Evolutionary conservation across 139 green algal species (phyloP), one percentile per base, ranked within the genome.

Genomic region (Asterochloris erici): DNA sequence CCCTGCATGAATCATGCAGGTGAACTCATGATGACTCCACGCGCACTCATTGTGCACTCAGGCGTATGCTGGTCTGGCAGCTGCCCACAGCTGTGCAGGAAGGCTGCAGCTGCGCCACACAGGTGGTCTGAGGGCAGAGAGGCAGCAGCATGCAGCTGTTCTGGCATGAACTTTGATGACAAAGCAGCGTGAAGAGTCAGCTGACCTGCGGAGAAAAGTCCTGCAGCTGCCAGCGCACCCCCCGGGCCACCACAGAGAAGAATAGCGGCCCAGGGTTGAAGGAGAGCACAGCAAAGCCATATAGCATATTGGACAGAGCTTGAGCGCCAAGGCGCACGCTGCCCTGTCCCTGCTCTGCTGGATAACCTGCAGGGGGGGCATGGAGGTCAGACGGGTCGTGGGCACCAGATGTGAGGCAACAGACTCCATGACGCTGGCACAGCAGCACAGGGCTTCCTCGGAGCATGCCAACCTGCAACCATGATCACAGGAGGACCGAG

Each of bases 221-320:
- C 13, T 38, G 60, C 17, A 83, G 70, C 71, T 81, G 78, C 21
- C 71, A 54, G 23, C 73, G 68, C 11, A 81, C 71, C 19, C 66
- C 78, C 28, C 74, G 47, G 60, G 63, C 78, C 78, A 86, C 78
- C 14, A 62, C 61, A 63, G 70, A 64, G 19, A 83, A 27, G 26
- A 82, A n/a, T 12, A 77, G 62, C 24, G 47, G n/a, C 2, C 78
- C 78, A 70, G 76, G 81, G 63, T 77, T n/a, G 38, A 85, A 54
- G 17, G 79, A 23, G 81, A 90, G 84, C 63, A 81, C 80, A 29
- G 84, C 86, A 70, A 87, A 87, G 10, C 86, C 87, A 77, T 86
- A 88, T 21, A 90, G 17, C 73, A 87, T 78, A 85, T 91, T 91
- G 68, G 82, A 85, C 26, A 90, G 77, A 68, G 89, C 83, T 82